phyloP scores from a whole-genome alignment of 169 alveolate species.

The Plasmodium malariae region DNA sequence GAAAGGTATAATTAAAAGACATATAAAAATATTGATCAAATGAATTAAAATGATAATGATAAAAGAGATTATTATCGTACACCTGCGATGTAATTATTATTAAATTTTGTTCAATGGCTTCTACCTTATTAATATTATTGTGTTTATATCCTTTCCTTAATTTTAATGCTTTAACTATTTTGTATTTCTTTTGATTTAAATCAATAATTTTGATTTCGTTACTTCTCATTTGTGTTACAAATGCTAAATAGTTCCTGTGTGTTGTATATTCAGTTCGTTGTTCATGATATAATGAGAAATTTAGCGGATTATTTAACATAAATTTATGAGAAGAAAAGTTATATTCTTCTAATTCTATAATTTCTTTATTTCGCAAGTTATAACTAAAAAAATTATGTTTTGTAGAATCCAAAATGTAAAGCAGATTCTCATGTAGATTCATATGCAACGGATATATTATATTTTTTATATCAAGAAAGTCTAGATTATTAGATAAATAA shows the following conservation, averaged over 20 bases:
- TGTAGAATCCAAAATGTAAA: constrained; percentile 47
- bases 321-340: constrained; percentile 15
- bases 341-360: constrained; percentile 44
- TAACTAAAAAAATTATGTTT: constrained; percentile 52
- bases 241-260: constrained; percentile 52
- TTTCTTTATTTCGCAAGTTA: constrained; percentile 28
- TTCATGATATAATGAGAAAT: constrained; percentile 58
- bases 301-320: constrained; percentile 25
- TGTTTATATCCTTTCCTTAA: constrained; percentile 59
- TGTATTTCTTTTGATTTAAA: constrained; percentile 53
- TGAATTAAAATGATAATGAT: constrained; percentile 73
- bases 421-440: constrained; percentile 20
- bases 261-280: constrained; percentile 24
- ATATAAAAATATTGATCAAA: constrained; percentile 65
- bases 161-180: constrained; percentile 49
- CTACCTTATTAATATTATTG: constrained; percentile 36
- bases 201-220: constrained; percentile 74
- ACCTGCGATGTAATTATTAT: constrained; percentile 57
- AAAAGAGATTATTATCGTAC: constrained; percentile 28
- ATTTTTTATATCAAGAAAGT: constrained; percentile 23
- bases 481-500: constrained; percentile 26
- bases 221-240: constrained; percentile 70
- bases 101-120: constrained; percentile 55
- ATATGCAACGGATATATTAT: constrained; percentile 45
- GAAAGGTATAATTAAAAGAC: constrained; percentile 56